Conservation (phyloP, 805 yeast species). For the Metschnikowia colocasiae region DNA sequence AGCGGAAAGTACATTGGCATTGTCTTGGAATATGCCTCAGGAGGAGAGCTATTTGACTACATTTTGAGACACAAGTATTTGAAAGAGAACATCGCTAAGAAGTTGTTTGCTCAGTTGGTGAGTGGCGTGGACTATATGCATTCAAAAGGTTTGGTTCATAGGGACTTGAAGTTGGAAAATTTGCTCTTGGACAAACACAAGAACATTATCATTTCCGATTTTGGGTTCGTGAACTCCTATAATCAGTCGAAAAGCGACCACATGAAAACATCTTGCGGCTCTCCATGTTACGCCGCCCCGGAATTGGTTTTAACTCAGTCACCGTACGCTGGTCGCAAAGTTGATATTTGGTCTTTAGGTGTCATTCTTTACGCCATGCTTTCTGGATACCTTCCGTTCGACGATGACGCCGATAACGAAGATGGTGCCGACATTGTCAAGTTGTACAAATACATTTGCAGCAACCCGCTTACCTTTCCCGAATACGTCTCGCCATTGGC, state of each 20-base stretch:
- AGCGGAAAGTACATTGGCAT: conserved; percentile 95
- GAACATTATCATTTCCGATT: conserved; percentile 83
- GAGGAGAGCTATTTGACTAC: conserved; percentile 94
- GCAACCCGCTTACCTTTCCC: conserved; percentile 91
- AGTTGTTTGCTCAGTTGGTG: conserved; percentile 86
- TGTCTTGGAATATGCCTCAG: conserved; percentile 93
- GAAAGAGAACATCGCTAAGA: conserved; percentile 82
- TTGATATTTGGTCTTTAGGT: conserved; percentile 97
- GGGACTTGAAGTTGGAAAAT: conserved; percentile 75
- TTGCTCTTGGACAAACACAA: conserved; percentile 77
- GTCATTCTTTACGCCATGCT: conserved; percentile 94
- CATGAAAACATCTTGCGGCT: conserved; percentile 94
- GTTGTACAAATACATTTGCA: conserved; percentile 85
- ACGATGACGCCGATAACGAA: conserved; percentile 94
- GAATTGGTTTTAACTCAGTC: conserved; percentile 84
- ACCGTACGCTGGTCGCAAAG: conserved; percentile 89
- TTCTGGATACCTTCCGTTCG: conserved; percentile 95
- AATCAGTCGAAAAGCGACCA: conserved; percentile 55
- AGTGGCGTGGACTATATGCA: conserved; percentile 92
- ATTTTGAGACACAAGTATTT: conserved; percentile 81
- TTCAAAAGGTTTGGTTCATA: conserved; percentile 72
- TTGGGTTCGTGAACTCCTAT: conserved; percentile 92
- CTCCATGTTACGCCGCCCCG: conserved; percentile 99
- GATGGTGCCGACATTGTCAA: conserved; percentile 92
- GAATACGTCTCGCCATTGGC: conserved; percentile 89